These are phyloP conservation scores for Bauhinia variegata DNA, from an alignment of 306 rosid species.

Conservation along the genomic window DNA sequence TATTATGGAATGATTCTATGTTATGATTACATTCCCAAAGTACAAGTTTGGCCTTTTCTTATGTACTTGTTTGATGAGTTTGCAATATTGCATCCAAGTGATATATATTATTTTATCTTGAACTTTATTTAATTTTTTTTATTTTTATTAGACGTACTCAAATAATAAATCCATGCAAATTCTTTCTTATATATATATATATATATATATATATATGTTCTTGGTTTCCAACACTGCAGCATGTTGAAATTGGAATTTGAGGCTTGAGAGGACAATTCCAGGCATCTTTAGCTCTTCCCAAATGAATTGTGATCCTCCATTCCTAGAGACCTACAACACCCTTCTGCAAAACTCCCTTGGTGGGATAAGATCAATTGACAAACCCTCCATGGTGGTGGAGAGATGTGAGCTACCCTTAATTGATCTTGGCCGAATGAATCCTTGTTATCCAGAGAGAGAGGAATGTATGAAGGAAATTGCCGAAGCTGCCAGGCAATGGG, in stretches of 20 bases:
- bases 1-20: too few species aligned
- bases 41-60: neutral
- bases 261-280: neutral
- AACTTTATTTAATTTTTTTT: too few species aligned
- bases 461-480: constrained; percentile 55
- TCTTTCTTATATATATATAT: too few species aligned
- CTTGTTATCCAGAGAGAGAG: constrained; percentile 36
- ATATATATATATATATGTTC: too few species aligned
- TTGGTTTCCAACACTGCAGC: neutral
- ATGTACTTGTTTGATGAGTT: too few species aligned
- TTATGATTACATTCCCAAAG: neutral
- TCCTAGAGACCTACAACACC: constrained; percentile 49
- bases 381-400: constrained; percentile 20
- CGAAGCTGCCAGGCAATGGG: constrained; percentile 65
- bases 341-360: constrained; percentile 22
- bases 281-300: constrained; percentile 1
- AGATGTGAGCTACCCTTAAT: constrained; percentile 59
- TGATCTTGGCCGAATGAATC: constrained; percentile 49
- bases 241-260: neutral
- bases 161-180: too few species aligned
- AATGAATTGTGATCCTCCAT: constrained; percentile 73
- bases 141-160: too few species aligned
- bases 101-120: too few species aligned
- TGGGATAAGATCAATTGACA: constrained; percentile 5
- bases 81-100: too few species aligned